phyloP scores from a whole-genome alignment of 306 rosid species.

The Sphenostylis stenocarpa region DNA sequence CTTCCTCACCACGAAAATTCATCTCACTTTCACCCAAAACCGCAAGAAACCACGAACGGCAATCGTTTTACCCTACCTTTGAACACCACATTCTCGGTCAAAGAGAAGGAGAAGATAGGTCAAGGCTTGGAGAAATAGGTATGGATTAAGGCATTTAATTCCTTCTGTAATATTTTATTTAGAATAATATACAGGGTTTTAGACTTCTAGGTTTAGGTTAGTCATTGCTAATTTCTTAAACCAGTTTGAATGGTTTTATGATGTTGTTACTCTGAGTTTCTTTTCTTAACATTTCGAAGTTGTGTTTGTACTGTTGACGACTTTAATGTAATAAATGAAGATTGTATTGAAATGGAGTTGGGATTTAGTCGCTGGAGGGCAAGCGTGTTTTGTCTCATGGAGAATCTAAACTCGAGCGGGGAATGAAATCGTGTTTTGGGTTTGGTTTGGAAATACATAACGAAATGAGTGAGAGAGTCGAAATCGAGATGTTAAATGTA shows the following conservation, averaged over 20 bases:
- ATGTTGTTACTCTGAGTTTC: not conserved
- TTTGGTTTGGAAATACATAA: not conserved
- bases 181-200: slow-evolving; percentile 37
- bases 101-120: too few relatives aligned
- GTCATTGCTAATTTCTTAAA: not conserved
- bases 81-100: too few relatives aligned
- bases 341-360: not conserved
- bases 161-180: too few relatives aligned
- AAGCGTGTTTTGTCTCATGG: not conserved
- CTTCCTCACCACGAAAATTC: too few relatives aligned
- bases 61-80: too few relatives aligned
- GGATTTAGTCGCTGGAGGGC: not conserved
- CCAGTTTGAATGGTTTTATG: too few relatives aligned
- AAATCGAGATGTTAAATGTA: not conserved
- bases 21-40: too few relatives aligned
- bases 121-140: too few relatives aligned
- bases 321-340: not conserved
- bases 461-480: not conserved
- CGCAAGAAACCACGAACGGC: too few relatives aligned
- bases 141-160: too few relatives aligned
- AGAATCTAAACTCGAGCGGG: slow-evolving; percentile 13
- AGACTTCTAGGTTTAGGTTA: not conserved
- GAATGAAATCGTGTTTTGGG: not conserved
- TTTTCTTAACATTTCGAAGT: not conserved
- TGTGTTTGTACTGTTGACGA: not conserved